These are phyloP conservation scores for Trichoderma erinaceum DNA, from an alignment of 495 filamentous ascomycete species.

Conservation along the genomic window DNA sequence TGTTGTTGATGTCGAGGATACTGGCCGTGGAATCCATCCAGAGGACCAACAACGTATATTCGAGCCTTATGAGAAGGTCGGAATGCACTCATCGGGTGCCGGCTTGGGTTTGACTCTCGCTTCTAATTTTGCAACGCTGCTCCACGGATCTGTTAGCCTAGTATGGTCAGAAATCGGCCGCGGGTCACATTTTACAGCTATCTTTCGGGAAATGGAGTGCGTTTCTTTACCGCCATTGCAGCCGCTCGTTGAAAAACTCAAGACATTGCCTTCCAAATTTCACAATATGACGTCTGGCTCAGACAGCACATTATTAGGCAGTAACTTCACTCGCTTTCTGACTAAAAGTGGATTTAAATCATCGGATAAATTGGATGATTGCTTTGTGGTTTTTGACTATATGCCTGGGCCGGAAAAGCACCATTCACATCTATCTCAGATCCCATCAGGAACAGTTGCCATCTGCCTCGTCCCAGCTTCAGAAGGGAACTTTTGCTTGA, in stretches of 20 bases:
- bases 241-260: neutral
- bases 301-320: neutral
- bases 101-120: constrained; percentile 11
- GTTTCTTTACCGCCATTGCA: neutral
- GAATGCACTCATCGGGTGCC: constrained; percentile 9
- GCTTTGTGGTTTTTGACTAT: neutral
- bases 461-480: neutral
- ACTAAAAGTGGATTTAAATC: neutral
- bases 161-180: neutral
- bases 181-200: constrained; percentile 11
- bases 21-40: constrained; percentile 9
- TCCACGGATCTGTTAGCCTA: constrained; percentile 8
- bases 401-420: neutral
- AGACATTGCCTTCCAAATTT: neutral
- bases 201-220: neutral
- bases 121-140: constrained; percentile 13
- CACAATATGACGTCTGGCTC: neutral
- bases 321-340: neutral
- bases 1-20: constrained; percentile 12
- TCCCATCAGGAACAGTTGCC: neutral
- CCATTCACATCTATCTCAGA: neutral
- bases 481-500: neutral
- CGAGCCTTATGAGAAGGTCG: constrained; percentile 13
- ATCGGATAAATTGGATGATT: neutral
- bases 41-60: constrained; percentile 14